Evolutionary conservation across 768 basidiomycete genomes (phyloP), one percentile per base, ranked within the genome.

Genomic region (Boletus subcaerulescens): DNA sequence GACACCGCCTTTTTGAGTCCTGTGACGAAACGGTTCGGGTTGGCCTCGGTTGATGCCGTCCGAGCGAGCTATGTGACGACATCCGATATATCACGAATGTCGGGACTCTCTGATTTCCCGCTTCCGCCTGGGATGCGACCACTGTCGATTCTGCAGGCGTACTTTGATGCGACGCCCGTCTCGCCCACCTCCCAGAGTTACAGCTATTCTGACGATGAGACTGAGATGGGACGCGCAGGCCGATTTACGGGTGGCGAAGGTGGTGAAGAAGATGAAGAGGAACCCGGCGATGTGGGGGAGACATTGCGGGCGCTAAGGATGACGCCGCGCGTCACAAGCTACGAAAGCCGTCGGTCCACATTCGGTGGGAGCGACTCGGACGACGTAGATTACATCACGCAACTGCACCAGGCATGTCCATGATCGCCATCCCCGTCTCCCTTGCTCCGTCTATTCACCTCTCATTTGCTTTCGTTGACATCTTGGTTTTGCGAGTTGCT

Each of bases 31-130:
- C 56, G 68, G 14, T 55, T 49, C 61, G 66, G 55, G 49, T 59
- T 31, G 63, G 41, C 59, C 24, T 69, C 75, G 7, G 57, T 74
- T 6, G 67, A 72, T 33, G 66, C 32, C 47, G 58, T 74, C 5
- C 77, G 80, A 13, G 74, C 77, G 55, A 90, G 88, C 65, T 85
- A 79, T 65, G 72, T 83, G 76, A 90, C 87, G 32, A 77, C 76
- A 3, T 86, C 85, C 0, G 73, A 69, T 36, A 58, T 72, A 11
- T 89, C 88, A 1, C 77, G 78, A 31, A 89, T 90, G 76, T 89
- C 87, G 2, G 76, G 77, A 10, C 76, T 89, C 14, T 88, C 86
- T 5, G 88, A 89, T 61, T 90, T 90, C 65, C 88, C 87, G 2
- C 71, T 70, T 10, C 87, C 87, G 4, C 87, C 87, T 0, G 55